Percentiles rank a stretch among this genome's conserved stretches.
These are phyloP conservation scores for Sphaerulina vaccinii DNA, from an alignment of 2,329 filamentous ascomycete genomes.

Conservation along the genomic window DNA sequence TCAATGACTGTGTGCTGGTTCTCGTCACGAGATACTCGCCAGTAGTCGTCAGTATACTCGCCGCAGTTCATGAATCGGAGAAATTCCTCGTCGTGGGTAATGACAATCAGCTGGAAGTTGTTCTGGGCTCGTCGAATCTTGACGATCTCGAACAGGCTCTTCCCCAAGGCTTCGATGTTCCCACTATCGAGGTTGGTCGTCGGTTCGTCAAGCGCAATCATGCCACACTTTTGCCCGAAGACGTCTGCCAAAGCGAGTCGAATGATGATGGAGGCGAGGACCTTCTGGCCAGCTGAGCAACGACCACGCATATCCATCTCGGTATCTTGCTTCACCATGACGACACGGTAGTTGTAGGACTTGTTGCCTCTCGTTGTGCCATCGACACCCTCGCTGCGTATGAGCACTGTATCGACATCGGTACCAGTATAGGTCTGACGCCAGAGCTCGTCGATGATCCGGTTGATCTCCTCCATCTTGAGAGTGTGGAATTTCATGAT, in stretches of 20 bases:
- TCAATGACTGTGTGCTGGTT: constrained; percentile 86
- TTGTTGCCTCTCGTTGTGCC: constrained; percentile 73
- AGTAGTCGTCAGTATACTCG: constrained; percentile 92
- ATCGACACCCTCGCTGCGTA: constrained; percentile 72
- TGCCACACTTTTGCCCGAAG: constrained; percentile 91
- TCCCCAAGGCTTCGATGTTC: constrained; percentile 87
- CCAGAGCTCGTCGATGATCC: constrained; percentile 95
- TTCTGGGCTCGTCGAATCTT: constrained; percentile 75
- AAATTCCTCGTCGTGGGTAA: constrained; percentile 98
- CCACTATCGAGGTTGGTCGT: constrained; percentile 95
- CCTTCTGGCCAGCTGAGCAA: constrained; percentile 94
- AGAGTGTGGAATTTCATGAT: constrained; percentile 95
- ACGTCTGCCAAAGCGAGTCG: constrained; percentile 93
- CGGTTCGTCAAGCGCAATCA: constrained; percentile 95
- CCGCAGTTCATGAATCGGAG: constrained; percentile 87
- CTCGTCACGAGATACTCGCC: constrained; percentile 77
- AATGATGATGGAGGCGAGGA: constrained; percentile 95
- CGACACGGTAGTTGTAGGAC: constrained; percentile 93
- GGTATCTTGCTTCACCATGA: constrained; percentile 94
- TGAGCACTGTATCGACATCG: constrained; percentile 94
- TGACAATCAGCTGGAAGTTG: constrained; percentile 97
- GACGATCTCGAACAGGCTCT: constrained; percentile 85
- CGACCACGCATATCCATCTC: constrained; percentile 99
- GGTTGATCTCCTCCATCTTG: constrained; percentile 98
- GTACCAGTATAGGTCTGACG: constrained; percentile 94